Conservation (phyloP, 306 rosid genomes). For the Fragaria ananassa region DNA sequence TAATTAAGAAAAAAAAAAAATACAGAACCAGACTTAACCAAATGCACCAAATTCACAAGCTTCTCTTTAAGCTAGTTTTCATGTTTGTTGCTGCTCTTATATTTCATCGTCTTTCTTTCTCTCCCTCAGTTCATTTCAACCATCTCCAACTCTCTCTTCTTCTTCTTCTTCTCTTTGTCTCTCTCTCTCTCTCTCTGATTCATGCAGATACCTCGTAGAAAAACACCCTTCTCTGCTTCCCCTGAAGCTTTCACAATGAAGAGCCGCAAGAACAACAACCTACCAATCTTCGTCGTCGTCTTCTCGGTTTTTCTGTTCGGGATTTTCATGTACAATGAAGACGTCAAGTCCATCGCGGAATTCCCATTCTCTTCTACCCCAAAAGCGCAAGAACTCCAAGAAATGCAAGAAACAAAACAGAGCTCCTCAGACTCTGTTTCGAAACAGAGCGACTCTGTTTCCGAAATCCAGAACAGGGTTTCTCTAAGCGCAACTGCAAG, state of each 20-base stretch:
- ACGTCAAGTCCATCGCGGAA: constrained; percentile 68
- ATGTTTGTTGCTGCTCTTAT: constrained; percentile 39
- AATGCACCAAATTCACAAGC: constrained; percentile 4
- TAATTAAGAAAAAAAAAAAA: constrained; percentile 4
- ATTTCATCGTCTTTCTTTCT: constrained; percentile 28
- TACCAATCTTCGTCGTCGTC: constrained; percentile 55
- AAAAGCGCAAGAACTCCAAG: constrained; percentile 50
- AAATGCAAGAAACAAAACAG: constrained; percentile 18
- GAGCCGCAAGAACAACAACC: constrained; percentile 52
- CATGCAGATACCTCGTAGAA: constrained; percentile 58
- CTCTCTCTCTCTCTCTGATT: constrained; percentile 8
- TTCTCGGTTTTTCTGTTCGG: constrained; percentile 71
- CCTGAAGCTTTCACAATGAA: constrained; percentile 61
- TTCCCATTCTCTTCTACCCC: constrained; percentile 51
- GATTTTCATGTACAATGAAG: constrained; percentile 76
- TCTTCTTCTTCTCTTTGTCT: background rate
- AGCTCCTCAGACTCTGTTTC: constrained; percentile 17
- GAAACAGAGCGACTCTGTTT: constrained; percentile 11
- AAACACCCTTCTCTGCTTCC: constrained; percentile 34
- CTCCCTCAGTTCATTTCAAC: constrained; percentile 5
- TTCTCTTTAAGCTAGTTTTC: background rate
- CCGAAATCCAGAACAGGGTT: constrained; percentile 13
- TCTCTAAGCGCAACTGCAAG: constrained; percentile 32
- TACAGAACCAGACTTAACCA: constrained; percentile 31
- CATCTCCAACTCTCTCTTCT: constrained; percentile 14